Base-by-base conservation (phyloP, 2,329 filamentous ascomycete genomes). In the Trichoderma arundinaceum region DNA sequence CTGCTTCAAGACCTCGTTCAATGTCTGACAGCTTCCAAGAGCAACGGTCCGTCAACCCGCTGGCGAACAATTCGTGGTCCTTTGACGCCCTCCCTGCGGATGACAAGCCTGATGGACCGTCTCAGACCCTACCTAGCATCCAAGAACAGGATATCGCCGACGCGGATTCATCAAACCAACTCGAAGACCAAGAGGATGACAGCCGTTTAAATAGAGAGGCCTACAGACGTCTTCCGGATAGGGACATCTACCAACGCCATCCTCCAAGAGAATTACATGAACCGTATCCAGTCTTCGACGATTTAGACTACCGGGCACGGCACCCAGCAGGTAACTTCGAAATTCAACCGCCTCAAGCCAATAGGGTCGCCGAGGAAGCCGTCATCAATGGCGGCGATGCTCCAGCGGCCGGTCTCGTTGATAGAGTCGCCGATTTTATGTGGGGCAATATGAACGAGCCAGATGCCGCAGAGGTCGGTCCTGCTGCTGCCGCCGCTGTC, bases 51-150 rank as follows among this genome's bases (percentile, higher is more conserved):
- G 76, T 82, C 61, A 83, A 86, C 58, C 83, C 84, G 0, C 73
- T 89, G 15, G 86, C 81, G 1, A 86, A 86, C 72, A 88, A 88
- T 68, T 88, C 78, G 69, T 90, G 87, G 87, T 82, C 82, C 0
- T 89, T 88, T 69, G 77, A 79, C 4, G 76, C 76, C 28, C 68
- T 85, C 7, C 75, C 77, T 13, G 8, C 35, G 19, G 58, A 71
- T 10, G 67, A 74, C 43, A 62, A 65, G 4, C 54, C 28, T 9
- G 48, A 51, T 48, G 54, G 19, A 32, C 8, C 3, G 13, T 41
- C 35, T 13, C 44, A 54, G 17, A n/a, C 39, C 7, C 35, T 17
- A 28, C 48, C 64, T 15, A 22, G 28, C 8, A 53, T 56, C 3
- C 33, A 56, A 28, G 59, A 62, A 33, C 48, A 58, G 10, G 33